Base-by-base conservation (phyloP, 768 basidiomycete species). In the Amanita muscaria region DNA sequence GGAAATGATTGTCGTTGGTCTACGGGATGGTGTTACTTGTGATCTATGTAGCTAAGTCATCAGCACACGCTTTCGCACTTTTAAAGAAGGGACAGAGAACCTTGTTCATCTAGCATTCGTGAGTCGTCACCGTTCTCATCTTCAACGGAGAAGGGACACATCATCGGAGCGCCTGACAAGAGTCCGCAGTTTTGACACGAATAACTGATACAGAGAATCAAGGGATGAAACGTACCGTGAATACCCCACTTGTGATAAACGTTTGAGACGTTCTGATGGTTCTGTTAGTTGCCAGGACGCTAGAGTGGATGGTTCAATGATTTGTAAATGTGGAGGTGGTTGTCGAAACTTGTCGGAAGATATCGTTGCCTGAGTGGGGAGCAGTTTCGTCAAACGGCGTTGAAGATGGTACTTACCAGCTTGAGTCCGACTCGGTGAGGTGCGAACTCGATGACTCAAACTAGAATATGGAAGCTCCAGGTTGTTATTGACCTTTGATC, bases 291-390 rank as follows among this genome's bases (percentile, higher is more conserved):
- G 77, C 87, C 88, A 93, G 2, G 74, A 76, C n/a, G 75, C 64
- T 41, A 87, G 70, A 0, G 76, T 74, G 22, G 77, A 78, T 53
- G 80, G 83, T 42, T 92, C 88, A 18, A 90, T 66, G 59, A 91
- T 58, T 96, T 90, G 62, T 97, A 96, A 38, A 97, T 74, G 24
- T 93, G 77, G 6, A 98, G 72, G 46, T 79, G 68, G 49, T 86
- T 89, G 65, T n/a, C n/a, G n/a, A n/a, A n/a, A n/a, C n/a, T n/a
- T n/a, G n/a, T 98, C 94, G 0, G 89, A 80, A 1, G 94, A 76
- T 29, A 98, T 82, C 0, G 87, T 77, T 1, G 93, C 94, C 89
- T 94, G 44, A 22, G n/a, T 31, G 39, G 30, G 14, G 23, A 9
- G 14, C 19, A 21, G 31, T 11, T 19, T 24, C 33, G 35, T 19